Evolutionary conservation across 2,329 filamentous ascomycete genomes (phyloP), one percentile per base, ranked within the genome.

Genomic region (Penicillium hesseltinei): DNA sequence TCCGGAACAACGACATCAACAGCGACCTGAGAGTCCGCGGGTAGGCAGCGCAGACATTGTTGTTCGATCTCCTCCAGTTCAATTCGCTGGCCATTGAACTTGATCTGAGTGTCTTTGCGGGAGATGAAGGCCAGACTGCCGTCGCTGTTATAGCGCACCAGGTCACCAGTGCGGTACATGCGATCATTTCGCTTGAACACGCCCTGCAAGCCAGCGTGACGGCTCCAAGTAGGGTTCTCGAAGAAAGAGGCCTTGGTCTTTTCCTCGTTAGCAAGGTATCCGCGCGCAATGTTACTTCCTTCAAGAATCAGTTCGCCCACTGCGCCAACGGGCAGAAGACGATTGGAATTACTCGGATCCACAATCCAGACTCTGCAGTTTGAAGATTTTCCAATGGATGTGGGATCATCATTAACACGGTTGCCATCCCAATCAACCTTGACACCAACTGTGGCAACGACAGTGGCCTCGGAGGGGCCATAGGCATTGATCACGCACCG

Each of bases 251-350:
- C 64, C 25, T 64, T 66, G 3, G 73, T 77, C 47, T 73, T 75
- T 36, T 65, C 56, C 25, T 63, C 64, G 38, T 75, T 68, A 17
- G 72, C 71, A 36, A 81, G 66, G 54, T 82, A 82, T 5, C 75
- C 80, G 15, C 72, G 71, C 1, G 72, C 78, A 13, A 82, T 69
- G 21, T 75, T 76, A 27, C 76, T 76, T 3, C 80, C 78, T 62
- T 80, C 77, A 1, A 82, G 57, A 0, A 80, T 63, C 51, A 82
- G 59, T 60, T 82, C 80, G 15, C 80, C 80, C 9, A 79, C 69
- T 19, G 73, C 73, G 8, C 80, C 80, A 4, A 80, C 64, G 0
- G 79, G 75, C 2, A 77, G 67, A 19, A 78, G 69, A 1, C 69
- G 66, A 47, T 76, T 66, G 50, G 68, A 63, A 36, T 76, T 72